Conservation (phyloP, 495 filamentous ascomycete genomes). For the Pyronema domesticum region DNA sequence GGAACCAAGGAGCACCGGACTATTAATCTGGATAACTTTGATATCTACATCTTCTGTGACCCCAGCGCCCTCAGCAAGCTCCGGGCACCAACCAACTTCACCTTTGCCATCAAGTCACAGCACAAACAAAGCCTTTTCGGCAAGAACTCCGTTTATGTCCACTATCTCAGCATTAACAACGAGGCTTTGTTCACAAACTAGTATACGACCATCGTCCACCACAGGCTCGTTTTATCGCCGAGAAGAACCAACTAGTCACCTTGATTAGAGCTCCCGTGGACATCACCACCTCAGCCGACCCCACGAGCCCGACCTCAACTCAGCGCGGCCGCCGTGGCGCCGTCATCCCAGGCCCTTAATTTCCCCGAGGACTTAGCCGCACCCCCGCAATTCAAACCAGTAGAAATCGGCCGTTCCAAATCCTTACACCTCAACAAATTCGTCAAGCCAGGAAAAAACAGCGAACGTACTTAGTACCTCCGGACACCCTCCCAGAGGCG, state of each 20-base stretch:
- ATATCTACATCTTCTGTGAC: constrained; percentile 62
- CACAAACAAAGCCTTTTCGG: constrained; percentile 76
- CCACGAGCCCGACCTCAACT: constrained; percentile 8
- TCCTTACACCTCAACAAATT: constrained; percentile 14
- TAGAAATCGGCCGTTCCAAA: constrained; percentile 10
- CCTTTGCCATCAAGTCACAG: constrained; percentile 83
- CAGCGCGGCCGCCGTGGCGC: constrained; percentile 13
- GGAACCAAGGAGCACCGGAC: constrained; percentile 51
- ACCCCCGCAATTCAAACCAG: constrained; percentile 7
- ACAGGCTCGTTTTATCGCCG: constrained; percentile 55
- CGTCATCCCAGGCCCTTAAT: constrained; percentile 17
- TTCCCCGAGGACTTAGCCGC: constrained; percentile 20
- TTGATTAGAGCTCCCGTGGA: constrained; percentile 9
- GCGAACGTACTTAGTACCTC: background rate
- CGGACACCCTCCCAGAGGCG: background rate
- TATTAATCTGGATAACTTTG: constrained; percentile 85
- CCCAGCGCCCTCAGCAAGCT: constrained; percentile 45
- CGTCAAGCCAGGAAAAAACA: background rate
- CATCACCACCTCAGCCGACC: background rate
- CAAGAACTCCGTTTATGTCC: constrained; percentile 70
- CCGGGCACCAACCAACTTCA: constrained; percentile 59
- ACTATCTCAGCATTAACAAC: constrained; percentile 76
- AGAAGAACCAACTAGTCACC: constrained; percentile 25
- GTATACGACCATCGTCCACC: constrained; percentile 62
- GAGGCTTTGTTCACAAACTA: constrained; percentile 44